Evolutionary conservation across 768 basidiomycete species (phyloP), one percentile per base, ranked within the genome.

Genomic region (Terana coerulea): DNA sequence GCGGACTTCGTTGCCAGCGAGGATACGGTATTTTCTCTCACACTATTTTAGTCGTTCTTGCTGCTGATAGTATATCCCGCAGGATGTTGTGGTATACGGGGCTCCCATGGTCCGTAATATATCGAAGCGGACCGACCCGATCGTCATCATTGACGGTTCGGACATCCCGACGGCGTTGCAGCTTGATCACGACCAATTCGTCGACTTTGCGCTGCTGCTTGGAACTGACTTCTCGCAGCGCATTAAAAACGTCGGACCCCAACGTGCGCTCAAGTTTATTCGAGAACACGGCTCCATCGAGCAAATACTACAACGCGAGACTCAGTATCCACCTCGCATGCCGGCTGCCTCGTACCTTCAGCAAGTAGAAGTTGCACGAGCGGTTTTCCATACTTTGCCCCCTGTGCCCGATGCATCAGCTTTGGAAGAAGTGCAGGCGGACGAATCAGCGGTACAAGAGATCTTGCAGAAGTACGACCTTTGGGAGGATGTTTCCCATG

Each of bases 1-100:
- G 93, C 90, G 0, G 92, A 97, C 68, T 93, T 80, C 61, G 94
- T 95, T 17, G 89, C 81, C 3, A 95, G 88, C 57, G 94, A 97
- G 69, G 94, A 97, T 65, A 90, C 89, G 21, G 87, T 88, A 63
- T 30, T 76, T 52, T 17, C 29, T 39, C 15, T 14, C 22, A 31
- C 31, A 25, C 14, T 60, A 40, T 5, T 54, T 28, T 19, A 25
- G 0, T 41, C 36, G 14, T 6, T 8, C 36, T 25, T 55, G 29
- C 53, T 46, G 22, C 41, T 54, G 12, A 49, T 29, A 46, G 44
- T 26, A 26, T 28, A 43, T 52, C 34, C 15, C 25, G 5, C 57
- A 89, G 87, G 91, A 93, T 59, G 90, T 92, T 12, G 72, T 93
- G 34, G 72, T 88, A 2, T 92, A 91, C 66, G 88, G 82, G 58